phyloP scores from a whole-genome alignment of 352 stramenopile species.

The Phytophthora pistaciae region DNA sequence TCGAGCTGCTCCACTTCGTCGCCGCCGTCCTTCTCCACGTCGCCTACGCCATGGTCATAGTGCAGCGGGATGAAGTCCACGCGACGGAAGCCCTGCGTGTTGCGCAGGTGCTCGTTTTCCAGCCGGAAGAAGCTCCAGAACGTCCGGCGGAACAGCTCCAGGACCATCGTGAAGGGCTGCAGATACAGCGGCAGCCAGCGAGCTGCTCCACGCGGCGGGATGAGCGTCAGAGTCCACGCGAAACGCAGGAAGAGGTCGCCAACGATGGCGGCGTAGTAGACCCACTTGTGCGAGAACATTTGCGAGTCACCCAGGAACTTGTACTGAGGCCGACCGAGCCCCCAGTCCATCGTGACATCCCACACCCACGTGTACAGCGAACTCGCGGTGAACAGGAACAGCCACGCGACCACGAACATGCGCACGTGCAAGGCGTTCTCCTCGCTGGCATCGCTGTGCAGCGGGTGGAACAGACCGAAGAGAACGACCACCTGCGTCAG shows the following conservation, averaged over 20 bases:
- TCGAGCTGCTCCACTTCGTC: constrained; percentile 52
- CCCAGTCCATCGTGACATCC: constrained; percentile 92
- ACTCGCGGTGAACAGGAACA: constrained; percentile 82
- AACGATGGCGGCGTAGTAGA: constrained; percentile 86
- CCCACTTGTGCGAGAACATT: constrained; percentile 85
- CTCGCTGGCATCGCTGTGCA: constrained; percentile 50
- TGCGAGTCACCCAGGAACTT: constrained; percentile 84
- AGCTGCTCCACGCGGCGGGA: constrained; percentile 67
- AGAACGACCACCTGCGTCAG: constrained; percentile 86
- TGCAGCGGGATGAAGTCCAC: constrained; percentile 88
- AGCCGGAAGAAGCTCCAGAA: constrained; percentile 91
- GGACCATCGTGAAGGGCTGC: constrained; percentile 87
- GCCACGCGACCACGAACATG: constrained; percentile 75
- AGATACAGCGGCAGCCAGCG: constrained; percentile 79
- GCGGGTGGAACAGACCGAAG: constrained; percentile 89
- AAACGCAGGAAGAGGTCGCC: constrained; percentile 85
- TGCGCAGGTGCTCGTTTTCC: constrained; percentile 89
- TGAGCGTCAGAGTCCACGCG: constrained; percentile 85
- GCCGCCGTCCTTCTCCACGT: constrained; percentile 47
- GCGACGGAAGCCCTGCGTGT: constrained; percentile 85
- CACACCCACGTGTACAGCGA: constrained; percentile 87
- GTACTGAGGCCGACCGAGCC: constrained; percentile 78
- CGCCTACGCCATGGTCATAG: constrained; percentile 79
- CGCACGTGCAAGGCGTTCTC: constrained; percentile 31
- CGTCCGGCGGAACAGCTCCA: constrained; percentile 86